These are phyloP conservation scores for Calonectria pseudoturangicola DNA, from an alignment of 2,329 filamentous ascomycete species.

Conservation along the genomic window DNA sequence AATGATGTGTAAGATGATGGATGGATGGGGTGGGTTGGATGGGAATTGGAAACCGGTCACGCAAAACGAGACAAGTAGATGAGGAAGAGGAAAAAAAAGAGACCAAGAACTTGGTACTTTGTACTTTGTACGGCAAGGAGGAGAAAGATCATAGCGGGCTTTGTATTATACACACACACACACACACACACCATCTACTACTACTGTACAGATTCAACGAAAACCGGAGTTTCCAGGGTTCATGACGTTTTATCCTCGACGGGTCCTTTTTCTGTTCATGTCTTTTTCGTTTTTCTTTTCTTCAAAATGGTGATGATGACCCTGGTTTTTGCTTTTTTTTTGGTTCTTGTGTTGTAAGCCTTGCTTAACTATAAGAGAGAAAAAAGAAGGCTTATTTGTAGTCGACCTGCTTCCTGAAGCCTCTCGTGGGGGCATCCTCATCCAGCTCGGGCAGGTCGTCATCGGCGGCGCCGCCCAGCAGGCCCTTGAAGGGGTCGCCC, in stretches of 20 bases:
- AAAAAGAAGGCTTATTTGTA: slow-evolving; percentile 53
- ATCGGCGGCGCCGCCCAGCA: slow-evolving; percentile 64
- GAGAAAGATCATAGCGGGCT: slow-evolving; percentile 55
- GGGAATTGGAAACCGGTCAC: neutral
- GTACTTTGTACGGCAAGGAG: slow-evolving; percentile 48
- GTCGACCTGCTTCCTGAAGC: slow-evolving; percentile 70
- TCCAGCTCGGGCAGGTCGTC: slow-evolving; percentile 60
- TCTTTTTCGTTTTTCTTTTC: slow-evolving; percentile 30
- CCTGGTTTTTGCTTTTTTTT: neutral
- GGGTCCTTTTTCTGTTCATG: slow-evolving; percentile 21
- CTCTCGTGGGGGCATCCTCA: slow-evolving; percentile 64
- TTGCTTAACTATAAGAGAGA: neutral
- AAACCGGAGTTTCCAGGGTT: slow-evolving; percentile 52
- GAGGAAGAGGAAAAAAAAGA: slow-evolving; percentile 20
- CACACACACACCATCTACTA: slow-evolving; percentile 55
- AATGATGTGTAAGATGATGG: slow-evolving; percentile 54
- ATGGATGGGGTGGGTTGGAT: slow-evolving; percentile 53
- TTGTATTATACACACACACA: slow-evolving; percentile 65
- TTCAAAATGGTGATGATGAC: neutral
- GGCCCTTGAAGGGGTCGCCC: slow-evolving; percentile 79
- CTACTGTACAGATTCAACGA: slow-evolving; percentile 57
- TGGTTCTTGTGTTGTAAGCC: neutral
- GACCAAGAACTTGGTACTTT: slow-evolving; percentile 39
- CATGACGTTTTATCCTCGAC: slow-evolving; percentile 44
- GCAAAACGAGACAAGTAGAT: slow-evolving; percentile 49